Conservation (phyloP, 164 flowering plant genomes). For the Aristolochia californica region DNA sequence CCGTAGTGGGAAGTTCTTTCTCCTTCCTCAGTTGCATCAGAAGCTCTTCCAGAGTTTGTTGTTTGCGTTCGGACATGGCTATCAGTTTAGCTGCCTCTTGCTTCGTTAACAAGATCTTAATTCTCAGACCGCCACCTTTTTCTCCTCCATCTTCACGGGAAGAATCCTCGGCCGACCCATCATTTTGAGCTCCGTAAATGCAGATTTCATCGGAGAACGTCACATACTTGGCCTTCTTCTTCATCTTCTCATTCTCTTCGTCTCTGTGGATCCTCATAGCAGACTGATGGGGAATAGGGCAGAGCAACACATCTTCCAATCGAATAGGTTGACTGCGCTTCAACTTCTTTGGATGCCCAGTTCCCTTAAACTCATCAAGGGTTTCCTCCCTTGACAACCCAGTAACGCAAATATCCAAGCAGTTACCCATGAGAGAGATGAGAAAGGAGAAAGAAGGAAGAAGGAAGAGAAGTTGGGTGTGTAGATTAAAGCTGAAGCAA, state of each 20-base stretch:
- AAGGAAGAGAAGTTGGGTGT: too few relatives aligned
- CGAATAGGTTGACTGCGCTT: too few relatives aligned
- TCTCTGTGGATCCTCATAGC: neutral
- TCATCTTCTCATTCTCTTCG: neutral
- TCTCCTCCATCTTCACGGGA: neutral
- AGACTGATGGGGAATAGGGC: neutral
- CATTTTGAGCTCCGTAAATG: neutral
- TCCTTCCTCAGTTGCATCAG: neutral
- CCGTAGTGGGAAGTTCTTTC: too few relatives aligned
- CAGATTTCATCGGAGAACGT: neutral
- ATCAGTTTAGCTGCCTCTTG: neutral
- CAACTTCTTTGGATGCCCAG: neutral
- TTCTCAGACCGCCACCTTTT: neutral
- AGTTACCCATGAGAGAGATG: neutral
- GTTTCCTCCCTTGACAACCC: neutral
- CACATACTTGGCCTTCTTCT: neutral
- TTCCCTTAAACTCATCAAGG: too few relatives aligned
- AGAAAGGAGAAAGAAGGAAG: neutral
- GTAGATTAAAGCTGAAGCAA: neutral
- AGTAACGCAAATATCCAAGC: neutral
- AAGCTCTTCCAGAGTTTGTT: neutral
- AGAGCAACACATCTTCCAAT: slow-evolving; percentile 3
- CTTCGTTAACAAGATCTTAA: neutral
- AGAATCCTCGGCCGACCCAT: neutral
- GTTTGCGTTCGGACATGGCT: neutral